These are phyloP conservation scores for Kalmanozyma brasiliensis DNA, from an alignment of 1,284 basidiomycete genomes.

Conservation along the genomic window DNA sequence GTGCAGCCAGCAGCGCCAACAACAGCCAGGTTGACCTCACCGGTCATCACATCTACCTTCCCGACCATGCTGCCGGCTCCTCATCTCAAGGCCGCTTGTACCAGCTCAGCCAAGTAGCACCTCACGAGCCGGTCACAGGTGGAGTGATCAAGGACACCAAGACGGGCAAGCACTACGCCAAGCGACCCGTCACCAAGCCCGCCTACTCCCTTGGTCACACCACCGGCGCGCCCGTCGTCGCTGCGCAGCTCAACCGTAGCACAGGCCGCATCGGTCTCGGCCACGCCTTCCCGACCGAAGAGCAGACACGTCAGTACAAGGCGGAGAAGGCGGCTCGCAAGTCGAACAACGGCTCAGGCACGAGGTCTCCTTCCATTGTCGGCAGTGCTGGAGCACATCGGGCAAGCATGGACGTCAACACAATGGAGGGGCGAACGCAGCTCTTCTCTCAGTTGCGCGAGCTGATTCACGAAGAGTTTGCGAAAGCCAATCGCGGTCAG, in stretches of 20 bases:
- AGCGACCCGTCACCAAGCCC: constrained; percentile 30
- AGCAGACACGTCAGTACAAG: constrained; percentile 42
- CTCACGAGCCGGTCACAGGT: constrained; percentile 22
- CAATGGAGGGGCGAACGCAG: constrained; percentile 31
- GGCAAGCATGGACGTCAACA: constrained; percentile 40
- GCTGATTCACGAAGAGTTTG: constrained; percentile 54
- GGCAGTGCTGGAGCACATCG: constrained; percentile 9
- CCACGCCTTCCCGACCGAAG: constrained; percentile 45
- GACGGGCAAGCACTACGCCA: constrained; percentile 55
- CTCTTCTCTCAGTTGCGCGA: constrained; percentile 37
- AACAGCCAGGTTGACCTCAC: constrained; percentile 37
- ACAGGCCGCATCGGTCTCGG: constrained; percentile 42
- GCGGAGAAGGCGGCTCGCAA: constrained; percentile 29
- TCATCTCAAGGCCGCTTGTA: constrained; percentile 18
- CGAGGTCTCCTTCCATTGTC: constrained; percentile 18
- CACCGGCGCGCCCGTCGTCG: constrained; percentile 31
- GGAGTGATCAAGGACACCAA: constrained; percentile 51
- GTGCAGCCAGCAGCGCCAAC: constrained; percentile 24
- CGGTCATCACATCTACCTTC: constrained; percentile 41
- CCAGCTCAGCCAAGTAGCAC: constrained; percentile 31
- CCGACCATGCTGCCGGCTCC: constrained; percentile 3
- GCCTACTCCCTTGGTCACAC: constrained; percentile 48
- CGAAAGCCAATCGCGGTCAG: constrained; percentile 43
- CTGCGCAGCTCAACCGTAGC: constrained; percentile 4
- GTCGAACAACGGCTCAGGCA: constrained; percentile 30